Evolutionary conservation across 2,329 filamentous ascomycete species (phyloP), one percentile per base, ranked within the genome.

Genomic region (Ilyonectria destructans): DNA sequence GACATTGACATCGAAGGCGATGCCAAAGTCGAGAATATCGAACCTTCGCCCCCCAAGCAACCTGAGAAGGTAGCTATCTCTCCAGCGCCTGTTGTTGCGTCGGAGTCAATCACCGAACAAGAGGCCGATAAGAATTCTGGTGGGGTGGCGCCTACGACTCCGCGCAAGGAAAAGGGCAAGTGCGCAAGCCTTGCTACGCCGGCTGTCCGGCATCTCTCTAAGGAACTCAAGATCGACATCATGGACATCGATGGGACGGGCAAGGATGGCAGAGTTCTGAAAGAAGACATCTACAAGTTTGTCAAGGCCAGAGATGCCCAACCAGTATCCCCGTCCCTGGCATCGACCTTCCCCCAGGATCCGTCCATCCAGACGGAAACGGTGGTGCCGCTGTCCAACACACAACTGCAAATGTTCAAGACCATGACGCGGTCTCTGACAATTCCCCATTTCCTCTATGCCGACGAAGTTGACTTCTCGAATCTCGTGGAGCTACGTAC

Each of bases 371-470:
- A 93, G 80, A 84, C 84, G 61, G 96, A 98, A 81, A 92, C 90
- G 9, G 82, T 86, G 2, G 86, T 92, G 35, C 85, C 89, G 65
- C 85, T 99, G 69, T 93, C 93, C 13, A 91, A 91, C 43, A 92
- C 93, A 15, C 96, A 98, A 83, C 87, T 89, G 43, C 92, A 94
- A 78, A 99, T 99, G 96, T 98, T 97, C 90, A 98, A 97, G 84
- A 89, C 91, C 68, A 99, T 99, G 96, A 98, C 96, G 15, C 91
- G 91, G 66, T 98, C 96, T 2, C 88, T 99, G 70, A 89, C 83
- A 58, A 98, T 98, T 75, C 96, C 96, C 0, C 96, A 98, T 82
- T 98, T 99, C 83, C 89, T 98, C 68, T 99, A 97, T 83, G 92
- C 94, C 45, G 95, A 97, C 81, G 93, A 96, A 78, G 86, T 97